Evolutionary conservation across 2,329 filamentous ascomycete species (phyloP).

Genomic region (Colletotrichum limetticola): DNA sequence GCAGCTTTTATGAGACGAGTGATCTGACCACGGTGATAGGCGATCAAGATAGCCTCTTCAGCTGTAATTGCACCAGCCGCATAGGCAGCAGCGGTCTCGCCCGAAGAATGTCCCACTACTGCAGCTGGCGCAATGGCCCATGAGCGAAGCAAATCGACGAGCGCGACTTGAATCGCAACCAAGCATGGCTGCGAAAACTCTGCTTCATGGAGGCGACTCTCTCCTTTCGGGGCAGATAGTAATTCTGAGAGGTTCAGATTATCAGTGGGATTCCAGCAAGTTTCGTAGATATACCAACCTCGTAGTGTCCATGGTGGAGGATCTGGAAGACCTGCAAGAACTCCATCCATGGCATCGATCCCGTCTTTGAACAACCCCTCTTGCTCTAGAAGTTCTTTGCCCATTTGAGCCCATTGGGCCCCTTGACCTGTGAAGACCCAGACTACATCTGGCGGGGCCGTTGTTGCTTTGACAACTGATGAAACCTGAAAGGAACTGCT

Average conservation of each 20-base stretch:
- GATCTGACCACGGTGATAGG: slow-evolving; percentile 50
- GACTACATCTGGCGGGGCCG: not conserved
- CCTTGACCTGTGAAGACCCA: slow-evolving; percentile 37
- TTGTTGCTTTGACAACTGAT: slow-evolving; percentile 26
- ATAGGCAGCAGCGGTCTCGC: slow-evolving; percentile 54
- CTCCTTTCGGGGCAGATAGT: slow-evolving; percentile 15
- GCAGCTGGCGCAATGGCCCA: slow-evolving; percentile 43
- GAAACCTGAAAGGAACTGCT: slow-evolving; percentile 21
- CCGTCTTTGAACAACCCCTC: slow-evolving; percentile 16
- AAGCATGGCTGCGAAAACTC: slow-evolving; percentile 56
- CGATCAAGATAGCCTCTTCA: slow-evolving; percentile 44
- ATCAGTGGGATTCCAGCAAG: slow-evolving; percentile 11
- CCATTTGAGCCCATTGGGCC: slow-evolving; percentile 37
- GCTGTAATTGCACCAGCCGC: slow-evolving; percentile 43
- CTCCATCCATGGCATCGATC: slow-evolving; percentile 33
- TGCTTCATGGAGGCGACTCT: slow-evolving; percentile 39
- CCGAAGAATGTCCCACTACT: slow-evolving; percentile 51
- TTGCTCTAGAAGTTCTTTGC: slow-evolving; percentile 27
- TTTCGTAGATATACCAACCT: not conserved
- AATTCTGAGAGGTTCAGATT: slow-evolving; percentile 41
- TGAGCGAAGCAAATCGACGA: slow-evolving; percentile 49
- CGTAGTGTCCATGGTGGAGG: slow-evolving; percentile 28
- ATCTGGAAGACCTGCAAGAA: slow-evolving; percentile 4
- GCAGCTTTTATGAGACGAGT: slow-evolving; percentile 22
- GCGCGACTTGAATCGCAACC: slow-evolving; percentile 60